Base-by-base conservation (phyloP, 768 basidiomycete genomes). In the Cystofilobasidium ferigula region DNA sequence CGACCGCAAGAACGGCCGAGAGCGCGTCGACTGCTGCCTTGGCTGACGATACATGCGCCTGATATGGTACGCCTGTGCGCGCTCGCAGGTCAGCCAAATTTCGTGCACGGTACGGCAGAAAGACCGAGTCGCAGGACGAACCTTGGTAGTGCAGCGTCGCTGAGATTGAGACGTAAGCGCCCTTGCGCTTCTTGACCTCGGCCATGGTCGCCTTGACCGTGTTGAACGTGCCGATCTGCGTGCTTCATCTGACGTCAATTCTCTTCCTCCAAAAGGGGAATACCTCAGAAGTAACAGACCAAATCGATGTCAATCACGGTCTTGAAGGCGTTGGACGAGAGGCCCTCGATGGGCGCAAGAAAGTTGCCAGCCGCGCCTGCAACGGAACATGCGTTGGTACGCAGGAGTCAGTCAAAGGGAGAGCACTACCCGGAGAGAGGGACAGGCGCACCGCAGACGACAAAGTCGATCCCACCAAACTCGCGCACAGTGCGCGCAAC, bases 331-430 rank as follows among this genome's bases (percentile, higher is more conserved):
- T 90, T 92, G 74, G 88, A 85, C 2, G 89, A 91, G 67, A 95
- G 81, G 1, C 81, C 83, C 13, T 69, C 67, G 35, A 72, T 70
- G 22, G 43, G 84, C 82, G 65, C 94, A 34, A 99, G 80, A 78
- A 97, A 99, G 78, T 98, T 99, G 3, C 94, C 94, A 65, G 94
- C 94, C 47, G 92, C 92, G 69, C 89, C 89, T 91, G 72, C 32
- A 2, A 34, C 38, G 42, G 18, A 61, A 32, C 26, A 45, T 40
- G 38, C 38, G 38, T 40, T 40, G 38, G 9, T 18, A 35, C 22
- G 34, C 14, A 16, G 34, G 10, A 56, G 26, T 20, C 22, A 56
- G 13, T 2, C 3, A 14, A 3, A 30, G 20, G 36, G 35, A 22
- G 8, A 56, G 26, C 22, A 56, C 13, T 16, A 34, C 5, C 28